Evolutionary conservation across 176 grass and related monocot species (phyloP).

Genomic region (Pontederia paniculata): DNA sequence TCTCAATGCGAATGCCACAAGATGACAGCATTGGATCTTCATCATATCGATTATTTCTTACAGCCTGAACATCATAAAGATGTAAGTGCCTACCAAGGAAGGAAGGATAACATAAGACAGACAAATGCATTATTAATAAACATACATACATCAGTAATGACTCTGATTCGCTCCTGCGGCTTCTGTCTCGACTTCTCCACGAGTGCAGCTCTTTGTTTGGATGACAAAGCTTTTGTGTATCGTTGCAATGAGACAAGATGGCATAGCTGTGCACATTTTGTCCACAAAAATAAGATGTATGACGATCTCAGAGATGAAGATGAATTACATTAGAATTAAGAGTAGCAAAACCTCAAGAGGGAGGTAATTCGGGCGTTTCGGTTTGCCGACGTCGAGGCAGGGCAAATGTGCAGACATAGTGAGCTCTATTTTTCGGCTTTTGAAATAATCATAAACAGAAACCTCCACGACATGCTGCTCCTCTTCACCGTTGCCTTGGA

Average conservation of each 20-base stretch:
- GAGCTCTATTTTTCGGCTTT: conserved; percentile 40
- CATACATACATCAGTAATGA: conserved; percentile 43
- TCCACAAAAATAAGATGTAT: background rate
- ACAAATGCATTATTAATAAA: background rate
- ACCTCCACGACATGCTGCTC: conserved; percentile 45
- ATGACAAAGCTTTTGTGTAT: conserved; percentile 57
- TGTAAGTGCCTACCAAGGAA: too few relatives aligned
- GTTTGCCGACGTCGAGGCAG: conserved; percentile 72
- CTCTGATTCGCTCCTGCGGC: conserved; percentile 43
- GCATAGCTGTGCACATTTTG: conserved; percentile 25
- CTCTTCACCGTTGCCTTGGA: conserved; percentile 36
- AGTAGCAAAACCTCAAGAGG: conserved; percentile 58
- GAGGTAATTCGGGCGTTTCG: conserved; percentile 60
- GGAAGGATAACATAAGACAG: too few relatives aligned
- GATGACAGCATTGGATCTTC: conserved; percentile 49
- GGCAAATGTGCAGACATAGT: conserved; percentile 39
- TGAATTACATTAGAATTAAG: too few relatives aligned
- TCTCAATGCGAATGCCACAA: conserved; percentile 53
- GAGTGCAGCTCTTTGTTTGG: conserved; percentile 48
- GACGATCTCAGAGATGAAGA: conserved; percentile 8
- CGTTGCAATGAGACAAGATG: conserved; percentile 59
- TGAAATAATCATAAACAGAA: conserved; percentile 78
- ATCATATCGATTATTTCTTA: conserved; percentile 54
- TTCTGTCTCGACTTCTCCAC: conserved; percentile 80
- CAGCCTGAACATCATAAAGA: conserved; percentile 28